These are phyloP conservation scores for Cordyceps cateniannulata DNA, from an alignment of 2,329 filamentous ascomycete genomes.

Conservation along the genomic window DNA sequence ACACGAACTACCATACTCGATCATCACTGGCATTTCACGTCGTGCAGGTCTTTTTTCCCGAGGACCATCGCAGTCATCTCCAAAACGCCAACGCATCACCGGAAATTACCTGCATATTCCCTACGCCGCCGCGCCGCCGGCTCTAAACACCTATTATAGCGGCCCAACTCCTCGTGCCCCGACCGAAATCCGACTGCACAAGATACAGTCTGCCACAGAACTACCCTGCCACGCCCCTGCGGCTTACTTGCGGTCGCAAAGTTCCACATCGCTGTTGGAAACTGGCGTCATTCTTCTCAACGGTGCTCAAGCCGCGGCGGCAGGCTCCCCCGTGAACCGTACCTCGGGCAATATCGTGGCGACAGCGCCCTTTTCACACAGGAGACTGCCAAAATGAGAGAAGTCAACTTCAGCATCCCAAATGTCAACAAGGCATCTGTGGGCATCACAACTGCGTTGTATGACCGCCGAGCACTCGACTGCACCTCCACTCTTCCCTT, in stretches of 20 bases:
- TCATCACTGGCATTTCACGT: constrained; percentile 4
- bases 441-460: constrained; percentile 96
- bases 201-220: neutral
- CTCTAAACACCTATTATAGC: neutral
- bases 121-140: neutral
- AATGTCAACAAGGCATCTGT: constrained; percentile 99
- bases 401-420: constrained; percentile 99
- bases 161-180: neutral
- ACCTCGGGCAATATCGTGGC: constrained; percentile 6
- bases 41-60: neutral
- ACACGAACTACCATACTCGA: constrained; percentile 9
- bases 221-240: neutral
- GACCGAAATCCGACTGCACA: constrained; percentile 7
- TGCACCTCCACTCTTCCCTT: constrained; percentile 96
- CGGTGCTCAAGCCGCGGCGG: constrained; percentile 1
- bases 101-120: neutral
- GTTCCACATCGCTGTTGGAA: neutral
- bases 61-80: constrained; percentile 1
- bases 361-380: constrained; percentile 10
- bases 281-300: neutral
- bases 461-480: constrained; percentile 93
- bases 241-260: neutral
- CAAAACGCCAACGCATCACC: neutral
- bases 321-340: constrained; percentile 7
- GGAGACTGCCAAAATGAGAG: constrained; percentile 68